Evolutionary conservation across 176 grass and related monocot genomes (phyloP).

Genomic region (Thalia dealbata): DNA sequence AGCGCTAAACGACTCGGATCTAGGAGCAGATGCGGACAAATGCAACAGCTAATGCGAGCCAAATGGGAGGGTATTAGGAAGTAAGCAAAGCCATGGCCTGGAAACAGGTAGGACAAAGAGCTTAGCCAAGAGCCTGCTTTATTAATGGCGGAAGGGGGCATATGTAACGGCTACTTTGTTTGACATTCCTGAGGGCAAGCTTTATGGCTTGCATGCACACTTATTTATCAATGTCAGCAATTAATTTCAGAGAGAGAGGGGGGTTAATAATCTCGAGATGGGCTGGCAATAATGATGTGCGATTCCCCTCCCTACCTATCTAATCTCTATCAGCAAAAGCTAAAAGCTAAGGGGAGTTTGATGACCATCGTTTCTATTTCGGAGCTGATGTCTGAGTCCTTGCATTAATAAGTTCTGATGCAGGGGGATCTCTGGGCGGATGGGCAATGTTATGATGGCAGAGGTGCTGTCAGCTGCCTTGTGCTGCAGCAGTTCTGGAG

Average conservation of each 20-base stretch:
- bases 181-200: not conserved
- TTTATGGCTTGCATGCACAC: slow-evolving; percentile 1
- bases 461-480: not conserved
- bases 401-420: not conserved
- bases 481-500: not conserved
- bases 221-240: not conserved
- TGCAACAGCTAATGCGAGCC: slow-evolving; percentile 21
- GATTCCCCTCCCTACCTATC: not conserved
- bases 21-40: slow-evolving; percentile 32
- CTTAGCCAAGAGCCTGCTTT: not conserved
- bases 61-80: not conserved
- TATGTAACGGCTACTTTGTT: slow-evolving; percentile 19
- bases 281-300: not conserved
- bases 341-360: not conserved
- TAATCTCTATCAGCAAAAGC: not conserved
- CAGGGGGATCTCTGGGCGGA: not conserved
- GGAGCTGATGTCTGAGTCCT: not conserved
- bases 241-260: not conserved
- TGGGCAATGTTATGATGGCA: not conserved
- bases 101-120: not conserved
- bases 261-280: not conserved
- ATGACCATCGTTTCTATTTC: not conserved
- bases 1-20: slow-evolving; percentile 25
- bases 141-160: slow-evolving; percentile 2
- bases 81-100: not conserved